Evolutionary conservation across 148 eudicot species (phyloP).

Genomic region (Fagopyrum tataricum): DNA sequence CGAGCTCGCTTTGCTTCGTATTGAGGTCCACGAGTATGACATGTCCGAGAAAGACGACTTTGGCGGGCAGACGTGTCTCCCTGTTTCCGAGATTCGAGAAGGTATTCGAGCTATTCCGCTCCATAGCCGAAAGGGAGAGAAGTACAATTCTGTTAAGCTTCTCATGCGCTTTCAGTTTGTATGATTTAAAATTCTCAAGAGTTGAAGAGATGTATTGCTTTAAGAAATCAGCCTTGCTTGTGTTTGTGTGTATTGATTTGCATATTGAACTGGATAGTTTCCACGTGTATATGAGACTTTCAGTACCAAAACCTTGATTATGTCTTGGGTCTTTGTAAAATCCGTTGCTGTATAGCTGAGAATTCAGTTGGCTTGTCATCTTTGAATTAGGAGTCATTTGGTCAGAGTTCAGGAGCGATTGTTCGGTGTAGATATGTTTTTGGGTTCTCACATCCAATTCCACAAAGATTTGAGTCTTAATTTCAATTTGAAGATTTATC

Average conservation of each 20-base stretch:
- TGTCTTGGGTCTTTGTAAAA: neutral
- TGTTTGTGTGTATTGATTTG: neutral
- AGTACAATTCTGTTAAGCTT: conserved; percentile 47
- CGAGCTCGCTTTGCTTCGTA: conserved; percentile 48
- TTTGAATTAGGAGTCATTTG: no score
- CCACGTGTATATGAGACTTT: neutral
- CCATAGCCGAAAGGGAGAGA: conserved; percentile 34
- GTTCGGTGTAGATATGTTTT: no score
- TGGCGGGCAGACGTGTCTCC: conserved; percentile 55
- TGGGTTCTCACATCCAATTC: no score
- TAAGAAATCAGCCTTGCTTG: neutral
- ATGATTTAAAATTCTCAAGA: conserved; percentile 14
- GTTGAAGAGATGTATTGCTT: neutral
- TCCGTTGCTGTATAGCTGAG: no score
- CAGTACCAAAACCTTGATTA: neutral
- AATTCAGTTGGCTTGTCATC: no score
- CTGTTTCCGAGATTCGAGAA: conserved; percentile 34
- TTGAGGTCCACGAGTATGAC: conserved; percentile 58
- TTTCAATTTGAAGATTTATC: no score
- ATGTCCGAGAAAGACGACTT: conserved; percentile 59
- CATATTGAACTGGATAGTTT: neutral
- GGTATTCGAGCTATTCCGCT: conserved; percentile 56
- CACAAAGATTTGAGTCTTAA: no score
- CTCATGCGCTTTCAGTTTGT: conserved; percentile 46
- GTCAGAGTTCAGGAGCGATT: no score